Base-by-base conservation (phyloP, 1,284 basidiomycete genomes). In the Melampsora larici-populina region DNA sequence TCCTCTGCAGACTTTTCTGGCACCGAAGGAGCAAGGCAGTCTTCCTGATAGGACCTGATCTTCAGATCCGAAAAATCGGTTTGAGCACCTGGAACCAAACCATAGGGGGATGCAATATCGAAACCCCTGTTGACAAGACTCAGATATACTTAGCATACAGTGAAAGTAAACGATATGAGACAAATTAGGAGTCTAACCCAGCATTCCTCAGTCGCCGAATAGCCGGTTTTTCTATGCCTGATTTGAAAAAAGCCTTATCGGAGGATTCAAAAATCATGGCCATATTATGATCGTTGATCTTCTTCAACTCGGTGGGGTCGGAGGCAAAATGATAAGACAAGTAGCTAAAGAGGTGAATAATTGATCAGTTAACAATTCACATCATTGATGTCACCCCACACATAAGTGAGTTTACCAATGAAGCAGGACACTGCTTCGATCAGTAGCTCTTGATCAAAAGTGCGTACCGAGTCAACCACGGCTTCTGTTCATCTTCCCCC, bases 71-170 rank as follows among this genome's bases (percentile, higher is more conserved):
- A 81, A 13, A 82, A 79, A 73, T 83, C 81, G 51, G 79, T 80
- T 79, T 81, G 79, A 58, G 78, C 78, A 40, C 81, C 81, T 13
- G 80, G 73, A 40, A 75, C 78, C 43, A 82, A 60, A 31, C 78
- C 78, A 79, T 82, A 81, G 26, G 82, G 82, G 68, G 82, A 83
- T 66, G 81, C 81, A 67, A 80, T 80, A 72, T 82, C 81, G 69
- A 83, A 83, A 60, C 74, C 79, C 64, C 82, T 82, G 17, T 63
- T 26, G 65, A 67, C 17, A 40, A 67, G 11, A 67, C n/a, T 63
- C 31, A 63, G 62, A 29, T 26, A 17, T 63, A 63, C 29, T 21
- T 36, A 36, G 36, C 36, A 55, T 24, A 3, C 3, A 55, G 51
- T 55, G 13, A 24, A 24, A 6, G 51, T 21, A 55, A 55, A 24